phyloP scores from a whole-genome alignment of 2,329 filamentous ascomycete species.

The Fusarium nelsonii region DNA sequence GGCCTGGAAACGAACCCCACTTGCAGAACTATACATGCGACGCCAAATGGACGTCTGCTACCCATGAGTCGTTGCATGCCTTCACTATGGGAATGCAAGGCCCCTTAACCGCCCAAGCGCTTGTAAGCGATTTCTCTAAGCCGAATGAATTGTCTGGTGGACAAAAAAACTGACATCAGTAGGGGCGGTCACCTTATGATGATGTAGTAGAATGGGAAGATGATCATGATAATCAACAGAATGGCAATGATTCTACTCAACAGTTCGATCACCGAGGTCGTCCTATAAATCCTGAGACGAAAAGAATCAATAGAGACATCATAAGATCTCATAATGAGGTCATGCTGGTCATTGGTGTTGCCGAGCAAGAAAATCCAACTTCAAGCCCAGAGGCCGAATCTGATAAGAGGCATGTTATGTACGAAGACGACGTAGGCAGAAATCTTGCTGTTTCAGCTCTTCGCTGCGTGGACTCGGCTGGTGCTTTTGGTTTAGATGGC shows the following conservation, averaged over 20 bases:
- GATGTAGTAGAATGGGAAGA: conserved; percentile 65
- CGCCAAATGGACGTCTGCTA: neutral
- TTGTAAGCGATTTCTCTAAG: conserved; percentile 57
- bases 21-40: neutral
- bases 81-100: conserved; percentile 66
- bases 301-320: conserved; percentile 67
- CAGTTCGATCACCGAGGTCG: conserved; percentile 68
- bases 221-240: conserved; percentile 45
- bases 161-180: conserved; percentile 15
- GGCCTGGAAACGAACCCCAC: neutral
- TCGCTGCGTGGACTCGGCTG: conserved; percentile 56
- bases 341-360: conserved; percentile 72
- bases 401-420: conserved; percentile 58
- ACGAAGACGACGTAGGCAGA: conserved; percentile 62
- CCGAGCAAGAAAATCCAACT: conserved; percentile 65
- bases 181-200: conserved; percentile 73
- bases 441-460: conserved; percentile 53
- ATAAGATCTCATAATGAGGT: conserved; percentile 73
- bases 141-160: neutral
- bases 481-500: conserved; percentile 66
- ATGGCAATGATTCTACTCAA: conserved; percentile 53
- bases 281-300: conserved; percentile 67
- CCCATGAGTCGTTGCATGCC: conserved; percentile 16
- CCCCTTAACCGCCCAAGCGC: conserved; percentile 67
- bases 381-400: conserved; percentile 57